These are phyloP conservation scores for Periconia macrospinosa DNA, from an alignment of 2,329 filamentous ascomycete species.

Conservation along the genomic window DNA sequence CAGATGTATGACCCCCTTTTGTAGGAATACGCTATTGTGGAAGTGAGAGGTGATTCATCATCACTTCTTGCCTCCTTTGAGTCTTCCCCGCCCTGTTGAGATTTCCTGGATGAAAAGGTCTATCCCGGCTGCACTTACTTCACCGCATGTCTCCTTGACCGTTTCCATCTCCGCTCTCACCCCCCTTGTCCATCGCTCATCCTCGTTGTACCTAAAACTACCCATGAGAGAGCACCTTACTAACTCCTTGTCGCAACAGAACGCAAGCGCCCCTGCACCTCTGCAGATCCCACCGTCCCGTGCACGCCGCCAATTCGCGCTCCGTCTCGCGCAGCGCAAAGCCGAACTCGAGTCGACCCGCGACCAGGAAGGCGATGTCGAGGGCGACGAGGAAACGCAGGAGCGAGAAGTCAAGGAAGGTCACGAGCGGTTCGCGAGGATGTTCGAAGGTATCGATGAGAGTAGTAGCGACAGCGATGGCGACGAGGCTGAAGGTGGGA, in stretches of 20 bases:
- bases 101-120: not conserved
- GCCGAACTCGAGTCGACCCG: conserved; percentile 30
- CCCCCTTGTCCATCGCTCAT: not conserved
- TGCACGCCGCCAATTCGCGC: conserved; percentile 87
- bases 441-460: conserved; percentile 39
- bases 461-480: conserved; percentile 29
- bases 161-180: not conserved
- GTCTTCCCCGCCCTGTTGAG: not conserved
- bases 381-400: conserved; percentile 17
- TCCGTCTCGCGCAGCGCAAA: conserved; percentile 66
- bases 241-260: conserved; percentile 1
- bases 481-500: not conserved
- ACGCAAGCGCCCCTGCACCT: conserved; percentile 58
- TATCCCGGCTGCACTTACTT: not conserved
- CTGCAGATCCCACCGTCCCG: conserved; percentile 85
- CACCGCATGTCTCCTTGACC: not conserved
- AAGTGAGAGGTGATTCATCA: conserved; percentile 16
- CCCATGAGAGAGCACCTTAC: conserved; percentile 6
- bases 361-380: conserved; percentile 22
- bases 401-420: conserved; percentile 35
- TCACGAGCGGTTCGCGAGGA: conserved; percentile 33
- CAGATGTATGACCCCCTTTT: conserved; percentile 25
- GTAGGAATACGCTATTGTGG: conserved; percentile 34
- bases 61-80: conserved; percentile 9
- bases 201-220: conserved; percentile 1